Percentiles rank a stretch among this genome's conserved stretches.
These are phyloP conservation scores for Pleurotus giganteus DNA, from an alignment of 768 basidiomycete genomes.

Conservation along the genomic window DNA sequence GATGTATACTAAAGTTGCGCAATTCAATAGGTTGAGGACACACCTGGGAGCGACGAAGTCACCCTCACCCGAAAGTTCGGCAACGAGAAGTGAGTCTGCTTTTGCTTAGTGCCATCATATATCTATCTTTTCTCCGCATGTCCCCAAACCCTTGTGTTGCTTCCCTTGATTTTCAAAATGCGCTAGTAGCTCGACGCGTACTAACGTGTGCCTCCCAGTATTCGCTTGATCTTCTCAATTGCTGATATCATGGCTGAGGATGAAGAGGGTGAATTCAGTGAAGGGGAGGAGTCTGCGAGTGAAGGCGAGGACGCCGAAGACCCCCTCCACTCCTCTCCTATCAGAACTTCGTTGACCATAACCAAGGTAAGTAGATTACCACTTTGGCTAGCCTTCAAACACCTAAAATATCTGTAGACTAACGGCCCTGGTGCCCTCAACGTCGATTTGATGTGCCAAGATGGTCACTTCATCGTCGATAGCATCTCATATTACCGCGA, in stretches of 20 bases:
- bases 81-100: slow-evolving; percentile 75
- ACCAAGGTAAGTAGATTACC: slow-evolving; percentile 59
- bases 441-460: slow-evolving; percentile 76
- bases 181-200: neutral
- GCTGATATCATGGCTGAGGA: slow-evolving; percentile 72
- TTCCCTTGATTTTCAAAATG: neutral
- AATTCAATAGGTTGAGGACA: slow-evolving; percentile 64
- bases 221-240: slow-evolving; percentile 91
- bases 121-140: neutral
- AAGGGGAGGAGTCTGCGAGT: slow-evolving; percentile 32
- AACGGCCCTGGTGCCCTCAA: slow-evolving; percentile 64
- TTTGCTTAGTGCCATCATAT: neutral
- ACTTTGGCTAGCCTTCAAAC: neutral
- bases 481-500: slow-evolving; percentile 87
- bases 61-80: slow-evolving; percentile 80
- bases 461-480: slow-evolving; percentile 81
- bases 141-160: slow-evolving; percentile 5
- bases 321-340: slow-evolving; percentile 53
- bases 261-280: slow-evolving; percentile 32
- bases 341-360: slow-evolving; percentile 80
- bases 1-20: slow-evolving; percentile 1
- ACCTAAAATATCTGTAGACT: slow-evolving; percentile 31
- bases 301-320: slow-evolving; percentile 23
- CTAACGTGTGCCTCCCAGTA: slow-evolving; percentile 38
- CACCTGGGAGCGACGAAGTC: slow-evolving; percentile 76